A percentile compares a stretch with the other conserved stretches of the same genome.
phyloP scores from a whole-genome alignment of 1,284 basidiomycete species.

The Megacollybia platyphylla region DNA sequence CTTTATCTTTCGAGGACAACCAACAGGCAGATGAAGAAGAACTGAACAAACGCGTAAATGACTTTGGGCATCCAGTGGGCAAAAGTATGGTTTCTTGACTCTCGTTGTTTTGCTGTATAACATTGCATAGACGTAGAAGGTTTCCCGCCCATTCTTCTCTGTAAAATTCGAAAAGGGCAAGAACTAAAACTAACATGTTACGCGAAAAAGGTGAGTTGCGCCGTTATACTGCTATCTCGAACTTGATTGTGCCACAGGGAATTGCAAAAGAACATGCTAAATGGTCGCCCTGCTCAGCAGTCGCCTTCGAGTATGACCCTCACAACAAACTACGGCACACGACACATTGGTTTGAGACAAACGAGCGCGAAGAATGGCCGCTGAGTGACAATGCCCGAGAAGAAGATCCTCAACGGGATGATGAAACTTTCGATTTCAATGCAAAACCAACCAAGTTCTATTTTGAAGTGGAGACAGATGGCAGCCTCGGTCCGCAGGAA shows the following conservation, averaged over 20 bases:
- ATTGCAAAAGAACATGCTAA: conserved; percentile 99
- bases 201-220: conserved; percentile 71
- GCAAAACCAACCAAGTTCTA: conserved; percentile 86
- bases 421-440: conserved; percentile 76
- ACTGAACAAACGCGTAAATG: conserved; percentile 55
- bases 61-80: conserved; percentile 81
- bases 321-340: conserved; percentile 96
- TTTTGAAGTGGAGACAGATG: conserved; percentile 85
- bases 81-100: conserved; percentile 43
- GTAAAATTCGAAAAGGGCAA: conserved; percentile 91
- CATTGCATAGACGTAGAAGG: conserved; percentile 39
- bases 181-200: conserved; percentile 81
- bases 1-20: conserved; percentile 19
- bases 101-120: conserved; percentile 1
- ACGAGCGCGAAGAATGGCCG: conserved; percentile 74
- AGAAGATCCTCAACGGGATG: conserved; percentile 70
- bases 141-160: conserved; percentile 68
- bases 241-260: conserved; percentile 39
- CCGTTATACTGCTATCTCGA: not conserved
- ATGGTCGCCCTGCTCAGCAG: conserved; percentile 94
- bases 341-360: conserved; percentile 88
- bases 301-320: conserved; percentile 97
- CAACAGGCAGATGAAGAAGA: conserved; percentile 50
- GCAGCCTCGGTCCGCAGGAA: conserved; percentile 78
- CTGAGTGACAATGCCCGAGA: conserved; percentile 70